Evolutionary conservation across 345 rosid species (phyloP).

Genomic region (Ceriops decandra): DNA sequence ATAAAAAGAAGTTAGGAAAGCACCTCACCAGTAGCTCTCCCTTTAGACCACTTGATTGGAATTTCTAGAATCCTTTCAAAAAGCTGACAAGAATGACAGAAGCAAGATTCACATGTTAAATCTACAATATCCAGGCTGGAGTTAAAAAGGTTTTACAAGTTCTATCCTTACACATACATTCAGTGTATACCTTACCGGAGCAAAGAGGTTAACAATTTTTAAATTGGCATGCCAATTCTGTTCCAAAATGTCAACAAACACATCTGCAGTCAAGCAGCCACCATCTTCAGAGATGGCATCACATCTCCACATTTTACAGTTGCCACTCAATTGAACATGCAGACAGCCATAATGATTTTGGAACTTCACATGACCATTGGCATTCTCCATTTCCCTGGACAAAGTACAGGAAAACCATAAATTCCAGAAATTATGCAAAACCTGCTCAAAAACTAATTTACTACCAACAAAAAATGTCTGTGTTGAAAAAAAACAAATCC

Average conservation of each 20-base stretch:
- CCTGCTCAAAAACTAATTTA: background rate
- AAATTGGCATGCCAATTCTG: constrained; percentile 94
- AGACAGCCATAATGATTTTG: constrained; percentile 81
- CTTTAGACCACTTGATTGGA: constrained; percentile 81
- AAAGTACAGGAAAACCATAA: constrained; percentile 22
- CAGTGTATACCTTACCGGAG: constrained; percentile 65
- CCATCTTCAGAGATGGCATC: constrained; percentile 73
- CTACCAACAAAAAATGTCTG: background rate
- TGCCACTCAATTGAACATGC: constrained; percentile 79
- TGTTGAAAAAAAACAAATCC: too few relatives aligned
- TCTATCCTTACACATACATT: constrained; percentile 7
- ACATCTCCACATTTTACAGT: constrained; percentile 86
- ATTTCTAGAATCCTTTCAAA: constrained; percentile 90
- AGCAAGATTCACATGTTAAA: constrained; percentile 12
- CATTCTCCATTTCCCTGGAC: constrained; percentile 79
- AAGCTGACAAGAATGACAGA: constrained; percentile 46
- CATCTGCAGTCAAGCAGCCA: constrained; percentile 89
- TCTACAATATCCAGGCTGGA: constrained; percentile 1
- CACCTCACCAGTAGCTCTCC: constrained; percentile 99
- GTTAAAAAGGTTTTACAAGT: background rate
- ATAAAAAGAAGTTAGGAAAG: constrained; percentile 51
- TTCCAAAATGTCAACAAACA: constrained; percentile 75
- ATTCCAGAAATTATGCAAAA: constrained; percentile 12
- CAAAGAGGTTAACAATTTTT: constrained; percentile 75
- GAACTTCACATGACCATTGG: constrained; percentile 76